Evolutionary conservation across 306 rosid genomes (phyloP).

Genomic region (Vicia villosa): DNA sequence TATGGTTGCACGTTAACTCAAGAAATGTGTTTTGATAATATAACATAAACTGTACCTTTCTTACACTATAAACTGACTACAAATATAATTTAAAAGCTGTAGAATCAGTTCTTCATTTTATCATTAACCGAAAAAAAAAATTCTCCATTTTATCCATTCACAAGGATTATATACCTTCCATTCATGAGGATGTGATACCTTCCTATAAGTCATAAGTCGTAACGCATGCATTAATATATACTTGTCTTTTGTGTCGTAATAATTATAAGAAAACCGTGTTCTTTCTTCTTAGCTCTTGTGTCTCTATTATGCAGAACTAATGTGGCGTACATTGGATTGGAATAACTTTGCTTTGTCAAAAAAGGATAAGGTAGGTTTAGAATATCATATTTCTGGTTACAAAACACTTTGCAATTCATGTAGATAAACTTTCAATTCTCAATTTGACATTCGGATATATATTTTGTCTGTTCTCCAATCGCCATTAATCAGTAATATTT

Average conservation of each 20-base stretch:
- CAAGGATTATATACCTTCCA: constrained; percentile 34
- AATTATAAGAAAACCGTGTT: constrained; percentile 25
- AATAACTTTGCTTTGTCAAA: constrained; percentile 26
- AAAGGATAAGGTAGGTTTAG: constrained; percentile 39
- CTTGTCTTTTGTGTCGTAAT: not conserved
- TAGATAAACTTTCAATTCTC: constrained; percentile 12
- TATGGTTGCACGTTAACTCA: too few relatives aligned
- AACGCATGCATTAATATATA: constrained; percentile 14
- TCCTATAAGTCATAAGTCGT: not conserved
- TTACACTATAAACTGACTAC: too few relatives aligned
- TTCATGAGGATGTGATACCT: constrained; percentile 23
- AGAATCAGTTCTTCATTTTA: too few relatives aligned
- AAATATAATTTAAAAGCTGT: too few relatives aligned
- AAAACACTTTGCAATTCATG: constrained; percentile 10
- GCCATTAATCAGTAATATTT: not conserved
- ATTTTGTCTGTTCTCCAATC: constrained; percentile 27
- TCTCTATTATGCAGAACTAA: constrained; percentile 37
- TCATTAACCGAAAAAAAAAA: too few relatives aligned
- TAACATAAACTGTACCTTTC: too few relatives aligned
- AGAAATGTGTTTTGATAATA: too few relatives aligned
- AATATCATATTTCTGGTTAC: constrained; percentile 11
- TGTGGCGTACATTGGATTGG: constrained; percentile 36
- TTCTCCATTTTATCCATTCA: constrained; percentile 15
- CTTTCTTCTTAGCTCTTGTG: constrained; percentile 8
- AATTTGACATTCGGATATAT: constrained; percentile 16